Evolutionary conservation across 495 filamentous ascomycete genomes (phyloP), one percentile per base, ranked within the genome.

Genomic region (Acidomyces sp.): DNA sequence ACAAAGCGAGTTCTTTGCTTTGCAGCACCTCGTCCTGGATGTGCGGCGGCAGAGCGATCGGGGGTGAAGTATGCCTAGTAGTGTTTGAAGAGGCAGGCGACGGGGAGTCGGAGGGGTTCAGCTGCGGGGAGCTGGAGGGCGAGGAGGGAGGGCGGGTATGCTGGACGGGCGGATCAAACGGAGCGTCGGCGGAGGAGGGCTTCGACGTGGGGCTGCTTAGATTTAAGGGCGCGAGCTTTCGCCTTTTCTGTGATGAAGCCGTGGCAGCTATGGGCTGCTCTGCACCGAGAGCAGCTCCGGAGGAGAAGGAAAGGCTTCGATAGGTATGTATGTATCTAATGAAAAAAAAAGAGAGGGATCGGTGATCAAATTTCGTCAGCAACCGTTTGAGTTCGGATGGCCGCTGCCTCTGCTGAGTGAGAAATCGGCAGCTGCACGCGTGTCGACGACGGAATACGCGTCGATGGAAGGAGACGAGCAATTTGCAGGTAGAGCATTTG

Each of bases 211-310:
- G 27, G 23, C 36, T 25, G 29, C n/a, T n/a, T n/a, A n/a, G n/a
- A n/a, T n/a, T n/a, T n/a, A 45, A 47, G 16, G 50, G 71, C 53
- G 71, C 75, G 62, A 86, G 72, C 72, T 80, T 85, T 61, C 84
- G 73, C 76, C 85, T 85, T 79, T 92, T 92, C 70, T 70, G 71
- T 65, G 80, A 82, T 75, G 73, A 72, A 63, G 70, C 46, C 43
- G 48, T 52, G 18, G 35, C 37, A 40, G 47, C 36, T 23, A 46
- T 49, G 40, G 34, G 39, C 40, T 49, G 42, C 42, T 45, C 42
- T 21, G 34, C n/a, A n/a, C 13, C 42, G 15, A 25, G 42, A 45
- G 42, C 42, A 45, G 42, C 42, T 21, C 42, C 31, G 28, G 24
- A 28, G n/a, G n/a, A n/a, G n/a, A n/a, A n/a, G n/a, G n/a, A n/a